Evolutionary conservation across 495 filamentous ascomycete genomes (phyloP).

Genomic region (Penicillium chermesinum): DNA sequence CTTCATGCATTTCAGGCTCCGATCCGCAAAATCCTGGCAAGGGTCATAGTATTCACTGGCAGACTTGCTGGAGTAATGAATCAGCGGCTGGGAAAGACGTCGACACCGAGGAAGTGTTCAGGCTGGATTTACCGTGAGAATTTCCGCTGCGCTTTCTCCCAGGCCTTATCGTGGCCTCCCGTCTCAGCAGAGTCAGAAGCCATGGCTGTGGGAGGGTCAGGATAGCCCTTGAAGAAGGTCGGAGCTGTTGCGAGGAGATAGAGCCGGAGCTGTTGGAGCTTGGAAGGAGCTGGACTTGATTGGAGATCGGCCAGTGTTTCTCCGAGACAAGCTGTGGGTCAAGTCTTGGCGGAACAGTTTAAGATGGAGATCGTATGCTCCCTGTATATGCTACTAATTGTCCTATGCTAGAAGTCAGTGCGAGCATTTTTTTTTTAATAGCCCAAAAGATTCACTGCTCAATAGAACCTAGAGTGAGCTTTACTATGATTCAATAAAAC

Average conservation of each 20-base stretch:
- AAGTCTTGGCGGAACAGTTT: constrained; percentile 36
- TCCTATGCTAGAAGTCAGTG: no score
- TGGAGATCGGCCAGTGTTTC: constrained; percentile 17
- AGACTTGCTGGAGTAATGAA: constrained; percentile 55
- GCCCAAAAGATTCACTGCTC: no score
- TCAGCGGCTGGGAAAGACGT: constrained; percentile 10
- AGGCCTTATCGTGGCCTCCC: constrained; percentile 25
- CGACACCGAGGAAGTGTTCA: background rate
- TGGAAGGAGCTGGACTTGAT: constrained; percentile 15
- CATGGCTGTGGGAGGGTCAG: background rate
- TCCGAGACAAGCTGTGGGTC: constrained; percentile 20
- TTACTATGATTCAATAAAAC: no score
- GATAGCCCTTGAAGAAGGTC: no score
- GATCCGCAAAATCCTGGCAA: constrained; percentile 87
- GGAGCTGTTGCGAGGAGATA: no score
- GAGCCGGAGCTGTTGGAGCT: constrained; percentile 2
- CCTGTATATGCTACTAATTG: no score
- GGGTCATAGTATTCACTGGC: constrained; percentile 87
- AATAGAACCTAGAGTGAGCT: no score
- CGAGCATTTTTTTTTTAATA: no score
- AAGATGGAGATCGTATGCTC: no score
- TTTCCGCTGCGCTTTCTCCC: constrained; percentile 36
- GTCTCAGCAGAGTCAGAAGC: constrained; percentile 14
- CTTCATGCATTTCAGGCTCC: constrained; percentile 79
- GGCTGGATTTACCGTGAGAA: constrained; percentile 34